These are phyloP conservation scores for Boletus huronensis DNA, from an alignment of 768 basidiomycete species.

Conservation along the genomic window DNA sequence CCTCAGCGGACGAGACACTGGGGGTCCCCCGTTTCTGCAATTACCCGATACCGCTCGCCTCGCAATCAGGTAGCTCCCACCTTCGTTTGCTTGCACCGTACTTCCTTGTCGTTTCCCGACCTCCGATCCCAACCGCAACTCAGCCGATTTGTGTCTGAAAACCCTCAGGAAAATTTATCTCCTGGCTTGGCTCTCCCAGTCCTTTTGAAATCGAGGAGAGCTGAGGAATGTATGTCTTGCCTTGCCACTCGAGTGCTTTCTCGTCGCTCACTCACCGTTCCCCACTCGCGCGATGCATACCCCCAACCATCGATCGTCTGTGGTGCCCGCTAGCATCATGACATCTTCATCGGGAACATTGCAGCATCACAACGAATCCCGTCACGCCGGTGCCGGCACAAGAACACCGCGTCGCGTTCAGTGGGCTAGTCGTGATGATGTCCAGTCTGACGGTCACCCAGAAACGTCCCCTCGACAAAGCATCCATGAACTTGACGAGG, in stretches of 20 bases:
- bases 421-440: conserved; percentile 39
- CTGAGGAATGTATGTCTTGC: conserved; percentile 7
- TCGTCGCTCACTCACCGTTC: background rate
- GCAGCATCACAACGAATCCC: conserved; percentile 7
- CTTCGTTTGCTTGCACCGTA: background rate
- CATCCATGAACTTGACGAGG: conserved; percentile 50
- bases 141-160: background rate
- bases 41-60: background rate
- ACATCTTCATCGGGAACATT: conserved; percentile 3
- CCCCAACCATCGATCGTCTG: conserved; percentile 4
- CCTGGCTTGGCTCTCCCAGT: background rate
- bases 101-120: background rate
- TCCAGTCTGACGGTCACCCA: conserved; percentile 1
- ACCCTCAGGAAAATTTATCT: background rate
- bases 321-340: conserved; percentile 19
- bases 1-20: background rate
- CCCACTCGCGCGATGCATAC: background rate
- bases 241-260: background rate
- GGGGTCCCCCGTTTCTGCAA: background rate
- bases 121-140: background rate
- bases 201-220: background rate
- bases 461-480: conserved; percentile 8
- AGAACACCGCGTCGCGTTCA: conserved; percentile 53
- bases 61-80: background rate
- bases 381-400: conserved; percentile 28